Base-by-base conservation (phyloP, 2,329 filamentous ascomycete genomes). In the Exutisphaerella laricina region DNA sequence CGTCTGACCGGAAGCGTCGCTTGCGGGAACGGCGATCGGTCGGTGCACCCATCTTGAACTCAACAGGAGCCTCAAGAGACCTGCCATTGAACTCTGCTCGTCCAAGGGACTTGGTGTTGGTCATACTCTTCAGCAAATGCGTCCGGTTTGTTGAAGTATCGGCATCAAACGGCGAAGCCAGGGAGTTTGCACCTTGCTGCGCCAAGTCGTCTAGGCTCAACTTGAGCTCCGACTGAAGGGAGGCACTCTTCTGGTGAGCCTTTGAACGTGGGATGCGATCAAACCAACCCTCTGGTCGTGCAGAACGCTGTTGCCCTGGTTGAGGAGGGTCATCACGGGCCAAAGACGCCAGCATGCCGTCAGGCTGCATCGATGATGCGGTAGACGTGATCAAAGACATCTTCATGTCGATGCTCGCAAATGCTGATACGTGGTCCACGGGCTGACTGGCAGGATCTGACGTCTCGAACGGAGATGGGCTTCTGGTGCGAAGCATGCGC, bases 401-500 rank as follows among this genome's bases (percentile, higher is more conserved):
- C 39, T 71, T 70, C 66, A 74, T 69, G 39, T 73, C 71, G 22
- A 69, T 67, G 21, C 70, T 70, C 9, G 68, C 68, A 55, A 75
- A 74, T 2, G 63, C 45, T 17, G 58, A 55, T 43, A 39, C 48
- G 45, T 42, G 50, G 40, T 49, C 59, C 58, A 64, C 25, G 58
- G 50, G 37, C 8, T 51, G 46, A 3, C 44, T 43, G 9, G 65
- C 58, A 6, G 63, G 50, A 42, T 60, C 62, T 9, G 61, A 60
- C 21, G 69, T 64, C 31, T 59, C 61, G 53, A 77, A 71, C 2
- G 79, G 79, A 17, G 78, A 80, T 8, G 79, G 79, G 41, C 75
- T 82, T 39, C 78, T 70, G 26, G 72, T 75, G 48, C 74, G 71
- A 48, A 82, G 67, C 53, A 82, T 68, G 46, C 79, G 72, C 57